Percentiles rank a stretch among this genome's conserved stretches.
Conservation (phyloP, 805 yeast species). For the Kuraishia hungarica region DNA sequence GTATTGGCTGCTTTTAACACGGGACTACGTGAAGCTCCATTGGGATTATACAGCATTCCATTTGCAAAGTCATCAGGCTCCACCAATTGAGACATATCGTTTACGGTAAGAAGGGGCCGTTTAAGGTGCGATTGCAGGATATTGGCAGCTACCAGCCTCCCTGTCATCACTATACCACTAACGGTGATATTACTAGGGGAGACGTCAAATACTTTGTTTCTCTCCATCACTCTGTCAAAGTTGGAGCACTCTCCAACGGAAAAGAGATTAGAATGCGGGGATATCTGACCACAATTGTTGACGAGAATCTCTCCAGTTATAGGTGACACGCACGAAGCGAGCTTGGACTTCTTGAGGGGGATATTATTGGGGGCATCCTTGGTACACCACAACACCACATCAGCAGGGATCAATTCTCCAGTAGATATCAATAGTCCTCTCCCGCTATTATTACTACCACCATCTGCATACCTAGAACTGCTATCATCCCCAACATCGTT, state of each 20-base stretch:
- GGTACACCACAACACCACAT: constrained; percentile 6
- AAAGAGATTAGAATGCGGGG: constrained; percentile 1
- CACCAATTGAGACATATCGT: constrained; percentile 3
- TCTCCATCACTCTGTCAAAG: constrained; percentile 4
- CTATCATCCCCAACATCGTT: too few species aligned
- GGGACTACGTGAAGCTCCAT: not conserved
- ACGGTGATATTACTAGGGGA: constrained; percentile 5
- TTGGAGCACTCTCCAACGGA: constrained; percentile 7
- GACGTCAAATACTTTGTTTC: constrained; percentile 3
- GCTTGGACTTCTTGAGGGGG: constrained; percentile 2
- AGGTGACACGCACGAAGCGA: constrained; percentile 4
- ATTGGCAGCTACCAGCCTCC: constrained; percentile 7
- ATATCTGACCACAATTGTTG: constrained; percentile 1
- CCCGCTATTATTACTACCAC: not conserved
- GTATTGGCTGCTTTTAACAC: not conserved
- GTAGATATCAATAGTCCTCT: not conserved
- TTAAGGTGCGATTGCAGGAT: constrained; percentile 1
- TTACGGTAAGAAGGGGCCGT: constrained; percentile 1
- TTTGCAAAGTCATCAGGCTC: constrained; percentile 2
- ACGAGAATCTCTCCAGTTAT: constrained; percentile 4
- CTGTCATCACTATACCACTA: constrained; percentile 5
- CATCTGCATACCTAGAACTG: too few species aligned
- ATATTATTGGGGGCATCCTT: constrained; percentile 4
- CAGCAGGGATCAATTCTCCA: constrained; percentile 3
- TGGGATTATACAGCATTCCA: constrained; percentile 5